phyloP scores from a whole-genome alignment of 805 yeast genomes.

The Kodamaea leandrae region DNA sequence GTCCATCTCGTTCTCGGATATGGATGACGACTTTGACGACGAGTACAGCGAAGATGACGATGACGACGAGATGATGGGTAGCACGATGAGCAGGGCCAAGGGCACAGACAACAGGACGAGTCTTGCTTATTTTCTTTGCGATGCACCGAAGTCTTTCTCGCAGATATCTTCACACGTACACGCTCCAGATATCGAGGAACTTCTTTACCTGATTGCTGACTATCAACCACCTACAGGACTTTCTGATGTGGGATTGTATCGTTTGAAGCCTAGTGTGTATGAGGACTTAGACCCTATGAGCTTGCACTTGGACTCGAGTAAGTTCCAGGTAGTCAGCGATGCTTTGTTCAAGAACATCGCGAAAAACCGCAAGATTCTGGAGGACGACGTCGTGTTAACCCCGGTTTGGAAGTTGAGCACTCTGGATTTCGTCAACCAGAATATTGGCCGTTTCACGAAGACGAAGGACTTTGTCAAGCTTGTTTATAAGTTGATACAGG shows the following conservation, averaged over 20 bases:
- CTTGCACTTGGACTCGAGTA: constrained; percentile 44
- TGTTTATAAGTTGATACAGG: constrained; percentile 54
- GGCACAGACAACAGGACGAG: neutral
- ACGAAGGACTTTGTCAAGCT: constrained; percentile 54
- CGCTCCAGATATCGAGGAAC: constrained; percentile 31
- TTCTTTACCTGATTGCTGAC: constrained; percentile 61
- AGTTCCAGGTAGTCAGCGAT: constrained; percentile 52
- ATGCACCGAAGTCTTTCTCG: constrained; percentile 55
- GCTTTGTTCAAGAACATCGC: constrained; percentile 46
- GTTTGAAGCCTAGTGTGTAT: constrained; percentile 56
- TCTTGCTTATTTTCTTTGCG: constrained; percentile 45
- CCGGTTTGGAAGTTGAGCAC: constrained; percentile 42
- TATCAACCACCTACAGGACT: constrained; percentile 60
- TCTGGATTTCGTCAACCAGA: constrained; percentile 31
- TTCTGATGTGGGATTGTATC: constrained; percentile 61
- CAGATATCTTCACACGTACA: constrained; percentile 34
- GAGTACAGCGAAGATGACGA: neutral
- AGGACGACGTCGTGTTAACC: constrained; percentile 44
- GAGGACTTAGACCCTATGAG: constrained; percentile 63
- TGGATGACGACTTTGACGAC: constrained; percentile 1
- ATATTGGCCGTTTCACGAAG: constrained; percentile 51
- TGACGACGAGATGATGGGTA: constrained; percentile 17
- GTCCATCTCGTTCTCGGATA: neutral
- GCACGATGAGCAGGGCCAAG: constrained; percentile 27
- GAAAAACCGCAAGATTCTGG: constrained; percentile 31